phyloP scores from a whole-genome alignment of 2,329 filamentous ascomycete species.

The Paradendryphiella salina region DNA sequence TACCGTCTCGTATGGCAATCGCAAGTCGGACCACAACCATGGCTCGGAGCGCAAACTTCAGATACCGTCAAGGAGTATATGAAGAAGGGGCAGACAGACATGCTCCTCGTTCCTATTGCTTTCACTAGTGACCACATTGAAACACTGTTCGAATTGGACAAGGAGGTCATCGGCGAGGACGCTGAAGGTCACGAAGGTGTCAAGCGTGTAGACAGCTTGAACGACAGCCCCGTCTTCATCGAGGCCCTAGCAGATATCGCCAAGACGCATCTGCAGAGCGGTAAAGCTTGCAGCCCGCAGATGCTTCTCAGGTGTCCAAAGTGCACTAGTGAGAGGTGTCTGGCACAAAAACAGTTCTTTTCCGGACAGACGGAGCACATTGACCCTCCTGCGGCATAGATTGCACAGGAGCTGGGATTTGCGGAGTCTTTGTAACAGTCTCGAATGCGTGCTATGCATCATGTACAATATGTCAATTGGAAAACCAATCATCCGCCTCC shows the following conservation, averaged over 20 bases:
- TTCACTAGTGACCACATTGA: slow-evolving; percentile 99
- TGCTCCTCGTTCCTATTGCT: slow-evolving; percentile 90
- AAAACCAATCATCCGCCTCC: too few species aligned
- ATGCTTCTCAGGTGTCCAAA: slow-evolving; percentile 91
- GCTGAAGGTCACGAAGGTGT: slow-evolving; percentile 62
- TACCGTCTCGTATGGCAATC: slow-evolving; percentile 98
- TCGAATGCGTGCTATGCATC: too few species aligned
- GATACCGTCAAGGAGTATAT: slow-evolving; percentile 87
- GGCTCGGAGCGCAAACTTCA: slow-evolving; percentile 92
- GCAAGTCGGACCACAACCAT: slow-evolving; percentile 92
- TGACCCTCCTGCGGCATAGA: slow-evolving; percentile 11
- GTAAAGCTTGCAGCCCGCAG: slow-evolving; percentile 74
- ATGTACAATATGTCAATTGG: too few species aligned
- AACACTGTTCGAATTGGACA: slow-evolving; percentile 90
- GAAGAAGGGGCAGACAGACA: slow-evolving; percentile 85
- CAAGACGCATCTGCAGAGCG: slow-evolving; percentile 73
- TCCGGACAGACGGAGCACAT: slow-evolving; percentile 48
- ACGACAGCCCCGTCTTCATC: slow-evolving; percentile 90
- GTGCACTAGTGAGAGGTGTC: slow-evolving; percentile 85
- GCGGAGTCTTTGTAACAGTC: too few species aligned
- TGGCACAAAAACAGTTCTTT: slow-evolving; percentile 74
- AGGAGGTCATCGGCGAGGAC: slow-evolving; percentile 86
- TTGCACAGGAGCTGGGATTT: too few species aligned
- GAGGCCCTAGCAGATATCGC: slow-evolving; percentile 85
- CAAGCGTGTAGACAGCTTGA: slow-evolving; percentile 88